A percentile compares a stretch with the other conserved stretches of the same genome.
These are phyloP conservation scores for Articulospora tetracladia DNA, from an alignment of 495 filamentous ascomycete genomes.

Conservation along the genomic window DNA sequence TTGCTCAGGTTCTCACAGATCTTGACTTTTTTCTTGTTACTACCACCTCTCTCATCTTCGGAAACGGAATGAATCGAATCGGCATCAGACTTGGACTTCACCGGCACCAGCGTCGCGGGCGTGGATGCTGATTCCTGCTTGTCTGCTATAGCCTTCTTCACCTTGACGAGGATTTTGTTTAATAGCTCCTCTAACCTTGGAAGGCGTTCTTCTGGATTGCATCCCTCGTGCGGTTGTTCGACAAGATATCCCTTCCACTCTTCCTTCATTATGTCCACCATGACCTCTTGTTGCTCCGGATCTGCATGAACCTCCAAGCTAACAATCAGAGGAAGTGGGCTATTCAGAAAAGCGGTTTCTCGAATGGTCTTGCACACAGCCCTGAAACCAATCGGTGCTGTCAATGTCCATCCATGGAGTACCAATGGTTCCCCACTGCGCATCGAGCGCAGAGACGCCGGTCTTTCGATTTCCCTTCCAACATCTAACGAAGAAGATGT, in stretches of 20 bases:
- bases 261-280: slow-evolving; percentile 85
- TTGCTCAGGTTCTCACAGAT: slow-evolving; percentile 69
- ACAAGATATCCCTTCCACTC: slow-evolving; percentile 70
- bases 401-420: slow-evolving; percentile 86
- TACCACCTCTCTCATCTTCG: slow-evolving; percentile 26
- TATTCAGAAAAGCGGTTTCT: slow-evolving; percentile 69
- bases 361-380: slow-evolving; percentile 77
- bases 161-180: slow-evolving; percentile 85
- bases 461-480: slow-evolving; percentile 8
- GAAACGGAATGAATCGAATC: slow-evolving; percentile 23
- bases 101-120: slow-evolving; percentile 21
- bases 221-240: slow-evolving; percentile 40
- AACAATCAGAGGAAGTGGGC: slow-evolving; percentile 78
- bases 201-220: slow-evolving; percentile 47
- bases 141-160: slow-evolving; percentile 62
- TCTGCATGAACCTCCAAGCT: slow-evolving; percentile 86
- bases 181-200: slow-evolving; percentile 64
- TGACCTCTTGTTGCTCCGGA: slow-evolving; percentile 74
- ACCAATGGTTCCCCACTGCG: slow-evolving; percentile 64
- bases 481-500: slow-evolving; percentile 7
- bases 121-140: slow-evolving; percentile 18
- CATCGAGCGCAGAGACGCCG: slow-evolving; percentile 15
- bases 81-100: slow-evolving; percentile 9
- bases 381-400: slow-evolving; percentile 80
- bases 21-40: slow-evolving; percentile 50